Base-by-base conservation (phyloP, 495 filamentous ascomycete species). In the Tirmania nivea region DNA sequence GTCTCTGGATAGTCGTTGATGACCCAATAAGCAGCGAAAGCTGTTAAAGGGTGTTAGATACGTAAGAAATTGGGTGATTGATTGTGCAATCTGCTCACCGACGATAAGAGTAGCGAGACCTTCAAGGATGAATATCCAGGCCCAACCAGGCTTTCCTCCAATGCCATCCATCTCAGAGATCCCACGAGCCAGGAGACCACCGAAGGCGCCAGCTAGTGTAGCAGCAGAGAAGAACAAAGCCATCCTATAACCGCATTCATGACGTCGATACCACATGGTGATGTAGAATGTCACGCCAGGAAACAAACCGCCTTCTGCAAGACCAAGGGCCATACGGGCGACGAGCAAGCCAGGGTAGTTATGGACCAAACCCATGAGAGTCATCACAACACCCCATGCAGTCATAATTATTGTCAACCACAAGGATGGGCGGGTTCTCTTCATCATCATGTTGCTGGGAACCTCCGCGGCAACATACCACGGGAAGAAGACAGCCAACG, bases 231-330 rank as follows among this genome's bases (percentile, higher is more conserved):
- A 83, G 69, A 83, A 83, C 35, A 83, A 75, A 25, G 79, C 81
- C 57, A 79, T 77, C 8, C 78, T 72, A 59, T 69, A 66, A 65
- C 64, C 75, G 67, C 52, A 78, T 57, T 79, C 72, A 54, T 75
- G 68, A 31, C 75, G 70, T 51, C 75, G 78, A 59, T 86, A 87
- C 83, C 83, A 87, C 62, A 79, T 81, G 1, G 78, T 82, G 11
- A 89, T 74, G 61, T 83, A 85, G 61, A 84, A 87, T 51, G 77
- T 80, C 8, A 85, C 65, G 65, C 77, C 78, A n/a, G 78, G 78
- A 57, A 79, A 74, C 50, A 81, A 67, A 14, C 78, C 78, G 54
- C 75, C 74, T 60, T 83, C 79, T 51, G 77, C 77, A 7, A 77
- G 10, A 34, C 80, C 80, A n/a, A 83, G 68, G 2, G 82, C 62